A percentile compares a stretch with the other conserved stretches of the same genome.
phyloP scores from a whole-genome alignment of 2,329 filamentous ascomycete species.

The Cordyceps cateniannulata region DNA sequence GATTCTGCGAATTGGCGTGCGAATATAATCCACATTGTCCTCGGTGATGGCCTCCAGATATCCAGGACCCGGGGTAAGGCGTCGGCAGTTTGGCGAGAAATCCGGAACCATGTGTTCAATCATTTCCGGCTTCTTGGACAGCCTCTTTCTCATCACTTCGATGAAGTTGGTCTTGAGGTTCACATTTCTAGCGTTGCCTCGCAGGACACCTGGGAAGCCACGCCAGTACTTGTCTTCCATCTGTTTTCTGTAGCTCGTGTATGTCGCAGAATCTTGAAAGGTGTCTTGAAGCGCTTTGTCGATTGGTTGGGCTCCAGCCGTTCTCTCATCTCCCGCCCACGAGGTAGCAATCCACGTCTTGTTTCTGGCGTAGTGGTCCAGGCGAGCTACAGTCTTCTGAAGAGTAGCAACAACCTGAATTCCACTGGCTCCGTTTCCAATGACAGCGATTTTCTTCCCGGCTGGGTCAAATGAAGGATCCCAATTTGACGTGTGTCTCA shows the following conservation, averaged over 20 bases:
- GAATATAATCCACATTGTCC: constrained; percentile 57
- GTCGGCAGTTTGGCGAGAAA: constrained; percentile 58
- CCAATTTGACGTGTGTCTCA: constrained; percentile 59
- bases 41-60: constrained; percentile 59
- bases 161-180: constrained; percentile 40
- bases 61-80: constrained; percentile 59
- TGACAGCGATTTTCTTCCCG: constrained; percentile 42
- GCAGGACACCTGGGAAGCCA: constrained; percentile 48
- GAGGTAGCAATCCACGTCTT: constrained; percentile 62
- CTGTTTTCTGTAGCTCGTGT: constrained; percentile 52
- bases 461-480: constrained; percentile 41
- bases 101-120: constrained; percentile 51
- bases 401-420: constrained; percentile 51
- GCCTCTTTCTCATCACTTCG: constrained; percentile 43
- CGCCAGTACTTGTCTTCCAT: constrained; percentile 58
- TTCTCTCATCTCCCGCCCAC: constrained; percentile 50
- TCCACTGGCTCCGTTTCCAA: constrained; percentile 45
- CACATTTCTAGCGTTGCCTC: constrained; percentile 42
- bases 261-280: constrained; percentile 54
- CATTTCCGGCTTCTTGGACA: constrained; percentile 49
- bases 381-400: constrained; percentile 38
- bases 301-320: constrained; percentile 49
- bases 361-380: constrained; percentile 60
- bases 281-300: constrained; percentile 47
- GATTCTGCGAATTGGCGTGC: constrained; percentile 49